These are phyloP conservation scores for Mycena amicta DNA, from an alignment of 768 basidiomycete genomes.

Conservation along the genomic window DNA sequence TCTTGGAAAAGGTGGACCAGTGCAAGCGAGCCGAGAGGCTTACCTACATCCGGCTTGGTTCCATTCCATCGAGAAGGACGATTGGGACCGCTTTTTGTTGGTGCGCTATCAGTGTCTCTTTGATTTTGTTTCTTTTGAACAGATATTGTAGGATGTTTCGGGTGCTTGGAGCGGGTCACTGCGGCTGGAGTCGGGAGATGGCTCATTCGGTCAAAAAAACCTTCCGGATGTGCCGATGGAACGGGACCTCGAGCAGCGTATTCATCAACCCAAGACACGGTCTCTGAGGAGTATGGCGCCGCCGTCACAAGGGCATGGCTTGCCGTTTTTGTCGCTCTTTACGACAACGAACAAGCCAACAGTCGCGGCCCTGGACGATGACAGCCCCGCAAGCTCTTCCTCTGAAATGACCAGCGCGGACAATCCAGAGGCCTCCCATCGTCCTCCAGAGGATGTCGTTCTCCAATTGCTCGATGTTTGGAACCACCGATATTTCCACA, in stretches of 20 bases:
- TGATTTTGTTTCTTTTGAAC: neutral
- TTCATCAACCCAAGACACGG: too few relatives aligned
- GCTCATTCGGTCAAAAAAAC: neutral
- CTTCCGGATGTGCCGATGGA: neutral
- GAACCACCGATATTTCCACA: neutral
- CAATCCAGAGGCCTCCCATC: too few relatives aligned
- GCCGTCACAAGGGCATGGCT: too few relatives aligned
- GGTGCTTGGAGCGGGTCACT: neutral
- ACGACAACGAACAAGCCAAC: neutral
- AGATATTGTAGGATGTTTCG: neutral
- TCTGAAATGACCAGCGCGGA: neutral
- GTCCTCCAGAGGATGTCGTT: neutral
- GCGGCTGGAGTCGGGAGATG: neutral
- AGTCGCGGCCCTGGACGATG: neutral
- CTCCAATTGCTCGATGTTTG: neutral
- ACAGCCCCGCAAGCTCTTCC: neutral
- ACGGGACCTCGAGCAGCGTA: too few relatives aligned
- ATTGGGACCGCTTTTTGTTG: constrained; percentile 26
- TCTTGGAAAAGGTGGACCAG: too few relatives aligned
- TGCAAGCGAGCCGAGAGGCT: too few relatives aligned
- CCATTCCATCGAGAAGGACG: constrained; percentile 8
- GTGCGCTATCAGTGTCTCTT: constrained; percentile 11
- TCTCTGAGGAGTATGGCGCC: too few relatives aligned
- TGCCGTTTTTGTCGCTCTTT: too few relatives aligned
- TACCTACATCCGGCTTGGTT: constrained; percentile 13